Evolutionary conservation across 257 asterid species (phyloP).

Genomic region (Catharanthus roseus): DNA sequence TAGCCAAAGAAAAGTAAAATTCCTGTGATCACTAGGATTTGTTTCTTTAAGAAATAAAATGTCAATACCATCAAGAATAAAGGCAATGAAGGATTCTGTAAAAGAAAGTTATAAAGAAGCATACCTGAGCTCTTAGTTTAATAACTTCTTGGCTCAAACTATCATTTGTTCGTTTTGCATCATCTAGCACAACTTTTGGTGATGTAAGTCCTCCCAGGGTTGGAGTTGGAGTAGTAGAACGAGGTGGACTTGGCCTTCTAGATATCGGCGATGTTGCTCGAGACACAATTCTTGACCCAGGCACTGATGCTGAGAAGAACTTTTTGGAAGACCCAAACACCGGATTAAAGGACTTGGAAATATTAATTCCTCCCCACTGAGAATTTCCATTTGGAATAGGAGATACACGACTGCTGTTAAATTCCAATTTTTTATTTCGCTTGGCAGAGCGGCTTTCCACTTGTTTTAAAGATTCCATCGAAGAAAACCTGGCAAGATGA

Average conservation of each 20-base stretch:
- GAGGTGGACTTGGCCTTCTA: slow-evolving; percentile 91
- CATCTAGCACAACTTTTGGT: slow-evolving; percentile 64
- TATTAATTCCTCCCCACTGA: slow-evolving; percentile 74
- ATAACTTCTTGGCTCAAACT: slow-evolving; percentile 74
- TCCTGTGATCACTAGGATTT: neutral
- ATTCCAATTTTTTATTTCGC: slow-evolving; percentile 78
- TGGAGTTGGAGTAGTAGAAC: slow-evolving; percentile 98
- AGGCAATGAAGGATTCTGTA: neutral
- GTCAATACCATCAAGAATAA: neutral
- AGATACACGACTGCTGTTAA: slow-evolving; percentile 86
- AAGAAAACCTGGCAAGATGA: slow-evolving; percentile 70
- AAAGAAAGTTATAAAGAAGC: slow-evolving; percentile 7
- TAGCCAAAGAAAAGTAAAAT: neutral
- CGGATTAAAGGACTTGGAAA: slow-evolving; percentile 81
- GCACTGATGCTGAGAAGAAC: slow-evolving; percentile 93
- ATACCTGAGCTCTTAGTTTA: slow-evolving; percentile 86
- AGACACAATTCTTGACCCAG: slow-evolving; percentile 97
- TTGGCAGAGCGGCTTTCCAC: slow-evolving; percentile 66
- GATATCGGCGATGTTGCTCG: slow-evolving; percentile 98
- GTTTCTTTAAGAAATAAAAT: neutral
- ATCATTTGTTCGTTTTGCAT: slow-evolving; percentile 56
- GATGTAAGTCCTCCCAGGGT: slow-evolving; percentile 92
- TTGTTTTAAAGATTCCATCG: slow-evolving; percentile 85
- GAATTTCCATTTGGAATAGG: slow-evolving; percentile 90
- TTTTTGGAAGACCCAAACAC: slow-evolving; percentile 90